These are phyloP conservation scores for Daldinia vernicosa DNA, from an alignment of 495 filamentous ascomycete genomes.

Conservation along the genomic window DNA sequence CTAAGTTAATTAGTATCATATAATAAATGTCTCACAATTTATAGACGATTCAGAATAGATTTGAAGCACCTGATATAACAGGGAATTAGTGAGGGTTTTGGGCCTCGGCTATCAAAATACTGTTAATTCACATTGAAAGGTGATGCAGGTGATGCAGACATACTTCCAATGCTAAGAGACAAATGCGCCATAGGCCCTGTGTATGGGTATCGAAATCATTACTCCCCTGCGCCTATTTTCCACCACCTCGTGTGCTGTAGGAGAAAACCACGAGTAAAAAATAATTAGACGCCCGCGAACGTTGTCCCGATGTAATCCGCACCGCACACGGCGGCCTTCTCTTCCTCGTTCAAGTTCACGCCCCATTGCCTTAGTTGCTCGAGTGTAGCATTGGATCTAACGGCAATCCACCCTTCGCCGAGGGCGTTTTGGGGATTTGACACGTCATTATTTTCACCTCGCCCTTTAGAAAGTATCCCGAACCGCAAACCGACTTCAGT, in stretches of 20 bases:
- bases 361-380: constrained; percentile 51
- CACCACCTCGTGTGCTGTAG: neutral
- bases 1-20: neutral
- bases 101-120: neutral
- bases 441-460: constrained; percentile 39
- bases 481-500: constrained; percentile 90
- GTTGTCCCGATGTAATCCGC: constrained; percentile 53
- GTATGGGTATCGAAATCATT: constrained; percentile 31
- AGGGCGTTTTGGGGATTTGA: neutral
- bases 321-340: constrained; percentile 59
- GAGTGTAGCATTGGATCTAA: constrained; percentile 52
- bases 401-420: constrained; percentile 21
- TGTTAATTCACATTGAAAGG: constrained; percentile 11
- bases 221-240: constrained; percentile 18
- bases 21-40: constrained; percentile 6
- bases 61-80: neutral
- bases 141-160: neutral
- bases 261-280: neutral
- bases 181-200: constrained; percentile 5
- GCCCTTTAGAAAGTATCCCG: constrained; percentile 69
- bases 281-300: constrained; percentile 51
- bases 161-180: constrained; percentile 9
- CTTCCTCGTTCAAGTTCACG: constrained; percentile 48
- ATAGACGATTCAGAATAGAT: neutral
- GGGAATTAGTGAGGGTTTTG: neutral